Conservation (phyloP, 2,329 filamentous ascomycete species). For the Aspergillaceae sp. region DNA sequence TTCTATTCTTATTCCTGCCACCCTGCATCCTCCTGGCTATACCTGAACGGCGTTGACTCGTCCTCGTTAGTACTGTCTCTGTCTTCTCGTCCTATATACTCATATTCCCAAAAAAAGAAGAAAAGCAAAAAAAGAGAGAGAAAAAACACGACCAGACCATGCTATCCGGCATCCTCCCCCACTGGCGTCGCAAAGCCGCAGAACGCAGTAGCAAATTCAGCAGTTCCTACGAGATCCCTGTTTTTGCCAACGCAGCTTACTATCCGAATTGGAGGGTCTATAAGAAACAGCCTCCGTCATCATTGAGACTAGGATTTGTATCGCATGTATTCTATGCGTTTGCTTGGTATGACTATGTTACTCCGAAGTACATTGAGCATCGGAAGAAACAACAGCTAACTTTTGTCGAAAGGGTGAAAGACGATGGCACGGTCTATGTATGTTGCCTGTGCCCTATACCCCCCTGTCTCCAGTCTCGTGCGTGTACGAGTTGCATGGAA, state of each 20-base stretch:
- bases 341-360: slow-evolving; percentile 44
- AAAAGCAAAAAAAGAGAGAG: too few relatives aligned
- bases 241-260: slow-evolving; percentile 63
- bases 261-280: slow-evolving; percentile 75
- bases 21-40: too few relatives aligned
- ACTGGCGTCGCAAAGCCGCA: slow-evolving; percentile 18
- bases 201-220: slow-evolving; percentile 14
- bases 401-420: slow-evolving; percentile 47
- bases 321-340: slow-evolving; percentile 79
- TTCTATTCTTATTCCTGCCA: too few relatives aligned
- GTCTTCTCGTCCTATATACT: too few relatives aligned
- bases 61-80: too few relatives aligned
- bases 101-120: too few relatives aligned
- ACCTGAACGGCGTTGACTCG: too few relatives aligned
- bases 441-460: slow-evolving; percentile 22
- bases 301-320: slow-evolving; percentile 65
- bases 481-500: too few relatives aligned
- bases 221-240: slow-evolving; percentile 27
- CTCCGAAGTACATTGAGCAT: slow-evolving; percentile 9
- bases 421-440: slow-evolving; percentile 68
- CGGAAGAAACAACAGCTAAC: slow-evolving; percentile 1
- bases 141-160: slow-evolving; percentile 2
- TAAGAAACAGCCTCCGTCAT: slow-evolving; percentile 61
- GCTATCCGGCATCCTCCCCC: slow-evolving; percentile 17
- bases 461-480: neutral